A percentile compares a stretch with the other conserved stretches of the same genome.
phyloP scores from a whole-genome alignment of 805 yeast genomes.

The Candida pini region DNA sequence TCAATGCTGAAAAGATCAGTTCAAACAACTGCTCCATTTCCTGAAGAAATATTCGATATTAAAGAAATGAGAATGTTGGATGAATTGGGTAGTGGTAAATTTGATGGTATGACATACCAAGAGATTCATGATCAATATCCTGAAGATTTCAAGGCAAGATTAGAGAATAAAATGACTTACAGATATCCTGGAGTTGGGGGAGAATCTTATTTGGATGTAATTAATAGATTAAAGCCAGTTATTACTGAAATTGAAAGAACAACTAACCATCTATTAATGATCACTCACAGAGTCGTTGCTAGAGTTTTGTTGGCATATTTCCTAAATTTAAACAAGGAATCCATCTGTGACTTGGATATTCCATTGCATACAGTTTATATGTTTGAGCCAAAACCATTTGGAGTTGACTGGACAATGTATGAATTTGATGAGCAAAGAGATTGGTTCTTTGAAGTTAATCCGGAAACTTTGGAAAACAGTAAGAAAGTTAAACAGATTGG shows the following conservation, averaged over 20 bases:
- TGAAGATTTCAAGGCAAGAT: conserved; percentile 70
- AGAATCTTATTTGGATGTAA: conserved; percentile 90
- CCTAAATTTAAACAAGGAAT: conserved; percentile 70
- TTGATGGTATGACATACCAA: conserved; percentile 88
- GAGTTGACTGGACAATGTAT: conserved; percentile 87
- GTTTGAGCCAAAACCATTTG: conserved; percentile 90
- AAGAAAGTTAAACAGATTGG: conserved; percentile 66
- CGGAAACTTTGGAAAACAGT: conserved; percentile 38
- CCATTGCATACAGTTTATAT: conserved; percentile 89
- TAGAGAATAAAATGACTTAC: conserved; percentile 73
- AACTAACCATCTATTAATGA: conserved; percentile 74
- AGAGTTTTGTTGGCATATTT: conserved; percentile 85
- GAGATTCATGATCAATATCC: conserved; percentile 74
- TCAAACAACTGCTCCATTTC: conserved; percentile 72
- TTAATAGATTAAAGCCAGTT: conserved; percentile 81
- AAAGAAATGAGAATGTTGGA: conserved; percentile 91
- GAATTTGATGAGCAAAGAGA: conserved; percentile 77
- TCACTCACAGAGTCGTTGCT: conserved; percentile 89
- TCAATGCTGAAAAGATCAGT: conserved; percentile 77
- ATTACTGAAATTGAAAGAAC: conserved; percentile 92
- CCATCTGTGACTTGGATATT: conserved; percentile 85
- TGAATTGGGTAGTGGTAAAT: conserved; percentile 89
- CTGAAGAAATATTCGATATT: conserved; percentile 66
- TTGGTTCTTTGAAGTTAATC: conserved; percentile 66
- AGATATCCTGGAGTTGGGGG: conserved; percentile 98